Evolutionary conservation across 495 filamentous ascomycete species (phyloP).

Genomic region (Pyrenula massariospora): DNA sequence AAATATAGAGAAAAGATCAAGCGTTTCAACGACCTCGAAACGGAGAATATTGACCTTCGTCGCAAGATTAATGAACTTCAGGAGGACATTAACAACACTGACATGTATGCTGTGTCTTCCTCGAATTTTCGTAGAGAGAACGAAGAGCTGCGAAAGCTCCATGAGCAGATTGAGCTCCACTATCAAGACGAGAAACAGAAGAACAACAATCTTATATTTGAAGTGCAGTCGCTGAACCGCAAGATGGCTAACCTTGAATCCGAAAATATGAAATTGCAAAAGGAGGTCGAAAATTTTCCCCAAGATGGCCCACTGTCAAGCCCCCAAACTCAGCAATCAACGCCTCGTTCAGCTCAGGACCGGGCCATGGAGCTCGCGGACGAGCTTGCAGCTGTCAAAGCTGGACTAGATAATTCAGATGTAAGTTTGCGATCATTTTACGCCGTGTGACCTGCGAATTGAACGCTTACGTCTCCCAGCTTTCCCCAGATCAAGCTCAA

Average conservation of each 20-base stretch:
- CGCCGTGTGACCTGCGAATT: no score
- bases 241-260: slow-evolving; percentile 32
- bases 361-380: neutral
- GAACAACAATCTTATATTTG: slow-evolving; percentile 41
- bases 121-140: slow-evolving; percentile 42
- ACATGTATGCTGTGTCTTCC: slow-evolving; percentile 30
- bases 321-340: slow-evolving; percentile 7
- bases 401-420: neutral
- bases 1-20: slow-evolving; percentile 68
- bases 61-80: slow-evolving; percentile 46
- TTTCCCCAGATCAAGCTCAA: neutral
- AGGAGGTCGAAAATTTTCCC: slow-evolving; percentile 22
- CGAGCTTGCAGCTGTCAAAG: slow-evolving; percentile 11
- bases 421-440: neutral
- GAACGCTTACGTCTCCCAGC: slow-evolving; percentile 19
- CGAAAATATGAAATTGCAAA: slow-evolving; percentile 30
- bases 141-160: slow-evolving; percentile 44
- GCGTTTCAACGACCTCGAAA: slow-evolving; percentile 56
- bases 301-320: slow-evolving; percentile 8
- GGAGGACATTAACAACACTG: slow-evolving; percentile 43
- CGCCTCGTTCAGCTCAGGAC: neutral
- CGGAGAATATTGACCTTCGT: slow-evolving; percentile 54
- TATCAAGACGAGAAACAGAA: slow-evolving; percentile 44
- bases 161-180: slow-evolving; percentile 46
- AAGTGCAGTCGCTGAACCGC: slow-evolving; percentile 39